Evolutionary conservation across 2,329 filamentous ascomycete species (phyloP), one percentile per base, ranked within the genome.

Genomic region (Colletotrichum zoysiae): DNA sequence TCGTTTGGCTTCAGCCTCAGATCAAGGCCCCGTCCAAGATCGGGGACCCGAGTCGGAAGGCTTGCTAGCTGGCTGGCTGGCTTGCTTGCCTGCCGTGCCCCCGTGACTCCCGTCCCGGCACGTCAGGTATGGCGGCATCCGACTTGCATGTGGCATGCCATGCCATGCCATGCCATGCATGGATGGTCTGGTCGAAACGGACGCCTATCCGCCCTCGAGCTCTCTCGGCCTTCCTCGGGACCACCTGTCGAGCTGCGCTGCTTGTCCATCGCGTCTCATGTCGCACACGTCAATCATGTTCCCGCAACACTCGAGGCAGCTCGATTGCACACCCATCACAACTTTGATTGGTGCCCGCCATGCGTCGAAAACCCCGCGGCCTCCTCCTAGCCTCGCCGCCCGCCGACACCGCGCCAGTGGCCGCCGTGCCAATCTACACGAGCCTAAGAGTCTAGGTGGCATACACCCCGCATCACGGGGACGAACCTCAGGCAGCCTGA

Each of bases 101-200:
- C 67, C 67, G 67, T 70, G 67, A 70, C 63, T 62, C 55, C 46
- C 44, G 42, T 46, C 55, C 61, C 67, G 67, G 18, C 56, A 62
- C 12, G 44, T 38, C 57, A 42, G 62, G n/a, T n/a, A 60, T 23
- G 62, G 62, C 50, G 35, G 46, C n/a, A 60, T 51, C 57, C 12
- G 14, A 26, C 67, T 60, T 67, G 57, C 67, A 61, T 70, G 67
- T 70, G 63, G 56, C 48, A 58, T 53, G n/a, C 16, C 48, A 35
- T 50, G 26, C 2, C 26, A 30, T 30, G 26, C 2, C 26, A 30
- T 30, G 30, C 2, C 30, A 30, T 30, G 30, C 30, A 30, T 30
- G 30, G 30, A 35, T 35, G 18, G 26, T 35, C 42, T 46, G 58
- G 26, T 53, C 53, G 6, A 23, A 56, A 56, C 18, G 56, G 56